Evolutionary conservation across 495 filamentous ascomycete species (phyloP).

Genomic region (Diplogelasinospora grovesii): DNA sequence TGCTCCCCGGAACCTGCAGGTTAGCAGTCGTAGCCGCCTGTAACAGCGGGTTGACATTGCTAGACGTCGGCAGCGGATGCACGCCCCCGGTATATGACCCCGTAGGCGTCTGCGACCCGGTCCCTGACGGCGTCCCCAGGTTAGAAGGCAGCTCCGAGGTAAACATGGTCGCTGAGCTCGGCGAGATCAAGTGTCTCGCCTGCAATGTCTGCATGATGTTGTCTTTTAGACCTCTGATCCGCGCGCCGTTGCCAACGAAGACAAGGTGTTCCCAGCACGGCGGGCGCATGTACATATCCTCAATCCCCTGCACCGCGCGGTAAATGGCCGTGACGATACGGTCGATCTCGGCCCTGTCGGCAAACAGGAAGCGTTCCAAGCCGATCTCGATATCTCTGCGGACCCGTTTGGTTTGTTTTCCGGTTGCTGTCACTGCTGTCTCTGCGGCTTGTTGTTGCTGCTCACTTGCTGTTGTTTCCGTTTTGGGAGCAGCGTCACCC

Average conservation of each 20-base stretch:
- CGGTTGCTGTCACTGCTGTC: conserved; percentile 7
- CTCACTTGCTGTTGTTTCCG: conserved; percentile 10
- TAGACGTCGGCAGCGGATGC: conserved; percentile 39
- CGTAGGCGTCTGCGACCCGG: conserved; percentile 82
- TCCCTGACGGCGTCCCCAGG: conserved; percentile 81
- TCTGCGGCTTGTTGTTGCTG: no score
- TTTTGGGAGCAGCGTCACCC: conserved; percentile 4
- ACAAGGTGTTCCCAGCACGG: conserved; percentile 86
- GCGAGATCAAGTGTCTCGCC: conserved; percentile 81
- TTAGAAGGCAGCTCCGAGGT: conserved; percentile 90
- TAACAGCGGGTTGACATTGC: conserved; percentile 81
- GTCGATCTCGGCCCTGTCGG: conserved; percentile 65
- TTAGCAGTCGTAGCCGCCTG: conserved; percentile 81
- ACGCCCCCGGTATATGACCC: conserved; percentile 53
- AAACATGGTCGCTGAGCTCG: conserved; percentile 88
- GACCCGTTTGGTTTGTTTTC: conserved; percentile 36
- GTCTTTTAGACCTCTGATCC: conserved; percentile 79
- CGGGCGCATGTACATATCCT: conserved; percentile 69
- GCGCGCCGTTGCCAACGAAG: conserved; percentile 82
- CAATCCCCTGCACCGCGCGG: conserved; percentile 68
- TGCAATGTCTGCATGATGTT: conserved; percentile 72
- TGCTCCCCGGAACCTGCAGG: conserved; percentile 44
- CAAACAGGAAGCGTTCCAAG: conserved; percentile 77
- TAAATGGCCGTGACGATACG: conserved; percentile 77
- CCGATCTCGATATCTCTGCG: conserved; percentile 79